Evolutionary conservation across 371 early-diverging fungal species (phyloP).

Genomic region (Mucor sp.): DNA sequence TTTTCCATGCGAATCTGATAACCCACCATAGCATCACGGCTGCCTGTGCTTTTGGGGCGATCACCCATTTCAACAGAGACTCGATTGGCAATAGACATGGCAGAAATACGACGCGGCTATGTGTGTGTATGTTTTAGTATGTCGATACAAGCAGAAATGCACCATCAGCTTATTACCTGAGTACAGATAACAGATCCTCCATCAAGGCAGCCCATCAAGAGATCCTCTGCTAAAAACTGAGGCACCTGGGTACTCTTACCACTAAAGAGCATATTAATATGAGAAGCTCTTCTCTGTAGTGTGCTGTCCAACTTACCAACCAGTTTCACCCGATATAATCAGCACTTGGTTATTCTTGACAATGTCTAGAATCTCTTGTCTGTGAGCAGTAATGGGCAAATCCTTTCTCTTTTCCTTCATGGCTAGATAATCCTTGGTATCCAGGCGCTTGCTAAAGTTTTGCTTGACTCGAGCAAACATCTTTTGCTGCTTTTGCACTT

Average conservation of each 20-base stretch:
- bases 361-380: constrained; percentile 54
- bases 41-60: constrained; percentile 48
- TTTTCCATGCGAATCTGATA: constrained; percentile 85
- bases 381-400: constrained; percentile 65
- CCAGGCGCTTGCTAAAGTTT: constrained; percentile 36
- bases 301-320: constrained; percentile 39
- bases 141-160: too few relatives aligned
- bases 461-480: constrained; percentile 22
- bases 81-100: constrained; percentile 89
- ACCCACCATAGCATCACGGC: constrained; percentile 68
- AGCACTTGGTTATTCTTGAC: constrained; percentile 65
- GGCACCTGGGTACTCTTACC: constrained; percentile 96
- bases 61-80: constrained; percentile 85
- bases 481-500: neutral
- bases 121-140: neutral
- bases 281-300: too few relatives aligned
- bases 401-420: constrained; percentile 57
- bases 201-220: constrained; percentile 34
- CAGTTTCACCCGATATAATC: constrained; percentile 92
- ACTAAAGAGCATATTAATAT: constrained; percentile 23
- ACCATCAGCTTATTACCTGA: constrained; percentile 56
- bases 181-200: constrained; percentile 79
- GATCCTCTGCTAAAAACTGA: constrained; percentile 78
- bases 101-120: constrained; percentile 90
- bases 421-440: constrained; percentile 33